These are phyloP conservation scores for Niebla homalea DNA, from an alignment of 495 filamentous ascomycete species.

Conservation along the genomic window DNA sequence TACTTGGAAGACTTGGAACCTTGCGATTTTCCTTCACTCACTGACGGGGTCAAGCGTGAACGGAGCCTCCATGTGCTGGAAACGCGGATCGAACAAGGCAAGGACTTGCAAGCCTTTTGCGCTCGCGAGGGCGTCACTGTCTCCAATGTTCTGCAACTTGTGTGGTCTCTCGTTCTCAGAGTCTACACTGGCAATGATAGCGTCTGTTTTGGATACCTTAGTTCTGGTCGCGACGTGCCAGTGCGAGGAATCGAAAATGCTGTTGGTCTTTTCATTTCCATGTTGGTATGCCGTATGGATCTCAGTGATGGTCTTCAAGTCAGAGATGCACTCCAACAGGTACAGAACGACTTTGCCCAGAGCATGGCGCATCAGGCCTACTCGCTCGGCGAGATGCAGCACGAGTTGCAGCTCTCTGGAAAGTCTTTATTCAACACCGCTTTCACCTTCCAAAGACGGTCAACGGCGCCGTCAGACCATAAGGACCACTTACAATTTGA, in stretches of 20 bases:
- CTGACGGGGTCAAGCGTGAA: constrained; percentile 6
- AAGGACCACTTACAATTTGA: constrained; percentile 4
- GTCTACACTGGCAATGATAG: constrained; percentile 38
- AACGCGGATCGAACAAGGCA: constrained; percentile 18
- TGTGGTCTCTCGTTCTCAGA: constrained; percentile 44
- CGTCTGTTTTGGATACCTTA: constrained; percentile 46
- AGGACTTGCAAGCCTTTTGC: constrained; percentile 21
- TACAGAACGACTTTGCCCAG: constrained; percentile 25
- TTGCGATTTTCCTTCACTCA: constrained; percentile 37
- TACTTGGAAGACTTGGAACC: constrained; percentile 38
- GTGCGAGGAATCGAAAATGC: constrained; percentile 38
- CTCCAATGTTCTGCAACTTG: constrained; percentile 32
- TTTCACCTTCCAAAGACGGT: constrained; percentile 26
- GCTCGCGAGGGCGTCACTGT: constrained; percentile 20
- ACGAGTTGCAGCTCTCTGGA: constrained; percentile 27
- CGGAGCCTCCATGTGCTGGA: constrained; percentile 22
- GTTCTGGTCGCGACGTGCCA: constrained; percentile 36
- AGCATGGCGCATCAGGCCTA: constrained; percentile 23
- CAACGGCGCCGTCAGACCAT: background rate
- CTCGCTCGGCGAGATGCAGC: constrained; percentile 28
- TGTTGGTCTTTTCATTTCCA: constrained; percentile 44
- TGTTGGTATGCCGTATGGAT: constrained; percentile 37
- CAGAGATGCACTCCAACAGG: constrained; percentile 23
- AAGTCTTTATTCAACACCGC: constrained; percentile 38
- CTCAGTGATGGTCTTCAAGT: constrained; percentile 25